Base-by-base conservation (phyloP, 2,329 filamentous ascomycete genomes). In the Penicillium sp. region DNA sequence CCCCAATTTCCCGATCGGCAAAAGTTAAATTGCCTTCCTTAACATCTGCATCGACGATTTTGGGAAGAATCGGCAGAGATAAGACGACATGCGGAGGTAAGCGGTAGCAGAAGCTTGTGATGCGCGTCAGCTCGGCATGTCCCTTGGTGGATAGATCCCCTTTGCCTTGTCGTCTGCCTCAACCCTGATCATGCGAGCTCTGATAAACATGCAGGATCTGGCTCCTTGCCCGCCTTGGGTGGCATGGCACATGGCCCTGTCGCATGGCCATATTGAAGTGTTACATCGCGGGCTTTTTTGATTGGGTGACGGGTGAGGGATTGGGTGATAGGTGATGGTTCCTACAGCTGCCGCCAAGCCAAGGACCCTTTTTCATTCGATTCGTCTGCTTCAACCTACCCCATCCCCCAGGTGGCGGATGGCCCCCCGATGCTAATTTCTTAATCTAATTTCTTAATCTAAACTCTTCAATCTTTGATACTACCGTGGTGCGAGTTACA, bases 201-300 rank as follows among this genome's bases (percentile, higher is more conserved):
- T 23, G 39, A 23, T 42, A 13, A 23, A 13, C 39, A 13, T 42
- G 19, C 39, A 42, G 19, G 39, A 42, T 42, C 39, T 42, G 39
- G 19, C 3, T 14, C 14, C 19, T 42, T 23, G 21, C 11, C 39
- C 39, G 39, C 23, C 39, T 42, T 42, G n/a, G 39, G 50, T 47
- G 42, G 35, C 33, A 50, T 50, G 55, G 55, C 60, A 66, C 61
- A 60, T 64, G 60, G 43, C 14, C 57, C 42, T 50, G 54, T 62
- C 63, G 55, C 62, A 65, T 66, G 63, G 62, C 21, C 39, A 42
- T 31, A 23, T 42, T 39, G 39, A 42, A 51, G 27, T 59, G 63
- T 63, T 63, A 66, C 61, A 66, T 63, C 55, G 60, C 58, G 58
- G 56, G 52, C 19, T 53, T 48, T 59, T 56, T 48, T 47, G 62